Base-by-base conservation (phyloP, 2,329 filamentous ascomycete genomes). In the Pseudogymnoascus sp. region DNA sequence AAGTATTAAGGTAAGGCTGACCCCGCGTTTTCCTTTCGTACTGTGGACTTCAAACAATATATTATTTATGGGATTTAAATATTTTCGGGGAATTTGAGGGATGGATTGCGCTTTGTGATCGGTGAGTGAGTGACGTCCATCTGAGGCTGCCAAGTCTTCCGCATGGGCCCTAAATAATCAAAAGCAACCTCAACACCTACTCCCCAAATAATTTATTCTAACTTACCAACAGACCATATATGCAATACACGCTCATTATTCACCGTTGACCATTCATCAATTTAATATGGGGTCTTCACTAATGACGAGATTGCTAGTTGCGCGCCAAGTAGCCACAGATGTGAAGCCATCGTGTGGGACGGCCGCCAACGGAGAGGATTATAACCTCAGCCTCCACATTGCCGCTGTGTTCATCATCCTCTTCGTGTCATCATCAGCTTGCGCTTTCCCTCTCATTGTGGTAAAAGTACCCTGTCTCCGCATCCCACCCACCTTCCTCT, bases 401-500 rank as follows among this genome's bases (percentile, higher is more conserved):
- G 33, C 14, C 50, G 61, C 61, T 26, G 61, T 62, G 12, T 62
- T 62, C 41, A 62, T 62, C 22, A 62, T 62, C 33, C 61, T 62
- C 33, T 37, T 59, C 31, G 61, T 62, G 28, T 62, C 61, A 26
- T 59, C 43, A 24, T 26, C 61, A 22, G 61, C 61, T 3, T 62
- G 61, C 24, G 61, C 61, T 26, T 62, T 62, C 24, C 61, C 61
- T 60, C 46, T 62, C 11, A 22, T 62, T 6, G 61, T 62, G 19
- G 59, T 62, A 6, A 62, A 62, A 60, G 61, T 50, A 37, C 61
- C 61, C 28, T 46, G 50, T 14, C 61, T 62, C 16, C 61, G 61
- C 16, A 82, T 82, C 62, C 86, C 87, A 61, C 81, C 80, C 66
- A 80, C 75, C 22, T 80, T 89, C 69, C 81, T 89, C 66, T 88